Conservation (phyloP, 2,329 filamentous ascomycete genomes). For the Epichloe glyceriae region DNA sequence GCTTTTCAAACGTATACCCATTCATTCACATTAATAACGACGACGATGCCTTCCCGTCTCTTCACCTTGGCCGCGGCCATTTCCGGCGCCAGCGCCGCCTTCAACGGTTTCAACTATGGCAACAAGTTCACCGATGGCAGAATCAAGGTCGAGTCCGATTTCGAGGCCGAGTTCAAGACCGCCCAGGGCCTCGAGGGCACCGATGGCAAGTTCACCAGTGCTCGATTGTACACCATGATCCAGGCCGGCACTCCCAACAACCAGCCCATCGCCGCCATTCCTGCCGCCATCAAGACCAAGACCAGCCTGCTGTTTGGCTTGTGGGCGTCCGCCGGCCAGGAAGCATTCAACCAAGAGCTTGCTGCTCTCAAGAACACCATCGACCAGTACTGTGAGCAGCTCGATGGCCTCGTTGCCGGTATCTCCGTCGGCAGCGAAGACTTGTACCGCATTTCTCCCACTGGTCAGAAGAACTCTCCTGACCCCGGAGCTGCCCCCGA, state of each 20-base stretch:
- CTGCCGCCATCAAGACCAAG: constrained; percentile 68
- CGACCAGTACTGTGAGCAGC: constrained; percentile 49
- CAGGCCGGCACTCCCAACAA: constrained; percentile 54
- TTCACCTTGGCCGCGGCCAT: constrained; percentile 22
- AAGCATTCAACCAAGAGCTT: constrained; percentile 58
- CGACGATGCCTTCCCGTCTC: constrained; percentile 13
- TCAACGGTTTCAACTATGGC: constrained; percentile 65
- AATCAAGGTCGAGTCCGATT: constrained; percentile 49
- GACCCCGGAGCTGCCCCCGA: constrained; percentile 50
- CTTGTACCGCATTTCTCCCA: constrained; percentile 66
- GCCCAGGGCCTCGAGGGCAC: constrained; percentile 52
- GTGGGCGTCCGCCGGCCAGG: constrained; percentile 61
- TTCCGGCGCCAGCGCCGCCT: constrained; percentile 23
- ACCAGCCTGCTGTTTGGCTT: constrained; percentile 71
- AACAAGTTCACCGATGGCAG: constrained; percentile 46
- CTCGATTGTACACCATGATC: constrained; percentile 64
- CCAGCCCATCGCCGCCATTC: constrained; percentile 58
- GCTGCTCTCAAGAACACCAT: constrained; percentile 58
- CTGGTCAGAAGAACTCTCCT: constrained; percentile 48
- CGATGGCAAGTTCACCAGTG: constrained; percentile 49
- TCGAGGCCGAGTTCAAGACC: constrained; percentile 55
- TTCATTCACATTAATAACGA: no score
- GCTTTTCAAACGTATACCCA: no score
- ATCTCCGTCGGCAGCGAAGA: constrained; percentile 84
- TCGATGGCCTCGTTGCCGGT: constrained; percentile 57